Conservation (phyloP, 306 rosid species). For the Cotoneaster glaucophyllus region DNA sequence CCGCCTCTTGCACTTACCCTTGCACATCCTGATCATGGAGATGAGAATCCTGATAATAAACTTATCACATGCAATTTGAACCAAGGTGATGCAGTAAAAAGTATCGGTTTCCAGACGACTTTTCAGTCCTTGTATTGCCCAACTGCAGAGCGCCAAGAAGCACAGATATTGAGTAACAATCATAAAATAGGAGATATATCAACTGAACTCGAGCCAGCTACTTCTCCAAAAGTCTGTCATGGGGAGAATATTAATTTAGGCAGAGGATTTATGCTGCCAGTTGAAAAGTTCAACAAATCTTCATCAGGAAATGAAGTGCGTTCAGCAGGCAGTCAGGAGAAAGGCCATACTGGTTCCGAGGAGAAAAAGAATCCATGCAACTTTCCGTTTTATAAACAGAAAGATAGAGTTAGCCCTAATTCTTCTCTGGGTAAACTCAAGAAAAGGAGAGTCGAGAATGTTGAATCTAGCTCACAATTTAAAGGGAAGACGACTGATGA, state of each 20-base stretch:
- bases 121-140: slow-evolving; percentile 63
- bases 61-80: slow-evolving; percentile 26
- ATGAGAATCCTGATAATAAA: slow-evolving; percentile 24
- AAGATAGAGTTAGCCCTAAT: slow-evolving; percentile 28
- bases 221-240: slow-evolving; percentile 45
- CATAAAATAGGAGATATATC: slow-evolving; percentile 37
- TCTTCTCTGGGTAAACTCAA: slow-evolving; percentile 41
- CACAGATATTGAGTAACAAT: slow-evolving; percentile 11
- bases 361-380: slow-evolving; percentile 23
- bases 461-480: slow-evolving; percentile 25
- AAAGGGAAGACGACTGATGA: slow-evolving; percentile 32
- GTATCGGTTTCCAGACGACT: slow-evolving; percentile 62
- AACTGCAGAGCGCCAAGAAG: slow-evolving; percentile 33
- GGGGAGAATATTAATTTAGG: slow-evolving; percentile 22
- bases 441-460: slow-evolving; percentile 25
- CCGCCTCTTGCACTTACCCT: slow-evolving; percentile 33
- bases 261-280: slow-evolving; percentile 20
- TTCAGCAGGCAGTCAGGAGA: slow-evolving; percentile 34
- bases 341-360: slow-evolving; percentile 18
- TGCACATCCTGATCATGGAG: slow-evolving; percentile 29
- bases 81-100: slow-evolving; percentile 29
- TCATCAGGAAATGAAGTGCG: slow-evolving; percentile 26
- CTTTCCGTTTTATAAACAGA: slow-evolving; percentile 23
- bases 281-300: slow-evolving; percentile 27
- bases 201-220: slow-evolving; percentile 34